Percentiles rank a stretch among this genome's conserved stretches.
phyloP scores from a whole-genome alignment of 192 early-diverging fungal genomes.

The Mortierella hygrophila region DNA sequence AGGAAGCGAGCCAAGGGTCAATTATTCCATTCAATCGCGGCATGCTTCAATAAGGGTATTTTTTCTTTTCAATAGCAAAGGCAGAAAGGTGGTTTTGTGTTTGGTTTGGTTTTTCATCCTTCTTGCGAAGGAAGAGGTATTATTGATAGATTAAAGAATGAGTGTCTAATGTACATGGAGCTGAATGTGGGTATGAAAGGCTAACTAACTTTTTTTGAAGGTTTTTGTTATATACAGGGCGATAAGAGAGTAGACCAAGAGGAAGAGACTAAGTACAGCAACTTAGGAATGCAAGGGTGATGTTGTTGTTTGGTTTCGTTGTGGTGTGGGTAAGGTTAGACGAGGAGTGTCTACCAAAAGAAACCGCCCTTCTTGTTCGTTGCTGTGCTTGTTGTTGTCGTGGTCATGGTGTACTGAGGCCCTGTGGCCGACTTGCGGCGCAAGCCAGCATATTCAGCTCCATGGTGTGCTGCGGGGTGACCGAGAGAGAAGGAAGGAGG shows the following conservation, averaged over 20 bases:
- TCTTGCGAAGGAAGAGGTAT: not conserved
- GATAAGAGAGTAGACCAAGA: not conserved
- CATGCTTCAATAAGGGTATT: too few species aligned
- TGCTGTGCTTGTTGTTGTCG: conserved; percentile 25
- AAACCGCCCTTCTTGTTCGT: conserved; percentile 42
- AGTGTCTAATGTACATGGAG: not conserved
- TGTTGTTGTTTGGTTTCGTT: not conserved
- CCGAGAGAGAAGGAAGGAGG: conserved; percentile 50
- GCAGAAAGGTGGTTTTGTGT: not conserved
- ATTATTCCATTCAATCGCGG: too few species aligned
- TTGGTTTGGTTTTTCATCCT: not conserved
- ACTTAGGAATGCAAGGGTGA: not conserved
- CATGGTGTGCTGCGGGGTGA: conserved; percentile 8
- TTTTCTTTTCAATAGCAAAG: too few species aligned
- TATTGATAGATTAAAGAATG: not conserved
- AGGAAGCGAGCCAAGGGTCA: too few species aligned
- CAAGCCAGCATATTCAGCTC: conserved; percentile 15
- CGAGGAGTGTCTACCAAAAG: conserved; percentile 33
- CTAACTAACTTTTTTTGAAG: not conserved
- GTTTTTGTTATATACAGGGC: conserved; percentile 22
- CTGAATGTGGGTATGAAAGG: not conserved
- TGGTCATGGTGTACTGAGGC: conserved; percentile 44
- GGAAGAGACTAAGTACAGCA: conserved; percentile 19
- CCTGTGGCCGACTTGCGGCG: conserved; percentile 47
- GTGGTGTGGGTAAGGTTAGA: conserved; percentile 4